Percentiles rank a stretch among this genome's conserved stretches.
These are phyloP conservation scores for Thoreauomyces humboldtii DNA, from an alignment of 192 early-diverging fungal genomes.

Conservation along the genomic window DNA sequence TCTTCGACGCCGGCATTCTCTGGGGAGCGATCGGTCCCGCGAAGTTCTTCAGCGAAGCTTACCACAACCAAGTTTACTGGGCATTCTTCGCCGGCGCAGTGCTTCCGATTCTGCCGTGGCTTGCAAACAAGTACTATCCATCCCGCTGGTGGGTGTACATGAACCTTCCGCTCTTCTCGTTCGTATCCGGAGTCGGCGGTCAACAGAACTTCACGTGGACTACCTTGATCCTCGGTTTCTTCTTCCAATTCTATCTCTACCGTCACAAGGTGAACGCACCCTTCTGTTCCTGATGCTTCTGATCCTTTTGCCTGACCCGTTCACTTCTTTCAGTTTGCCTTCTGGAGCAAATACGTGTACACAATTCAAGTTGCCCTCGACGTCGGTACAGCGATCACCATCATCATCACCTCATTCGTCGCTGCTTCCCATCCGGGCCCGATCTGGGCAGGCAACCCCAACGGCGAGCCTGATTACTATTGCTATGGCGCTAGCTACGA, in stretches of 20 bases:
- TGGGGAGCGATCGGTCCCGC: constrained; percentile 76
- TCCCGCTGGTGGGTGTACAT: constrained; percentile 35
- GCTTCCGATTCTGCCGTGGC: constrained; percentile 39
- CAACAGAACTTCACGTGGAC: neutral
- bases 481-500: too few species aligned
- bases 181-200: constrained; percentile 4
- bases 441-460: constrained; percentile 20
- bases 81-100: constrained; percentile 36
- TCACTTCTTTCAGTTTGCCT: too few species aligned
- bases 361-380: constrained; percentile 61
- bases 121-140: constrained; percentile 40
- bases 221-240: constrained; percentile 32
- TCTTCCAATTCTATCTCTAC: constrained; percentile 55
- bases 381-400: constrained; percentile 46
- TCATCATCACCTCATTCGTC: constrained; percentile 19
- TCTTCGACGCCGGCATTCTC: constrained; percentile 68
- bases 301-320: neutral
- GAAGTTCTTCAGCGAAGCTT: constrained; percentile 57
- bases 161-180: constrained; percentile 48
- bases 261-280: constrained; percentile 47
- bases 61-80: constrained; percentile 26
- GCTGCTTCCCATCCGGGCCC: constrained; percentile 10
- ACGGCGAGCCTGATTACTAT: too few species aligned
- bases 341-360: constrained; percentile 71
- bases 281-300: too few species aligned